phyloP scores from a whole-genome alignment of 805 yeast genomes.

The Tanozyma kutaoensis region DNA sequence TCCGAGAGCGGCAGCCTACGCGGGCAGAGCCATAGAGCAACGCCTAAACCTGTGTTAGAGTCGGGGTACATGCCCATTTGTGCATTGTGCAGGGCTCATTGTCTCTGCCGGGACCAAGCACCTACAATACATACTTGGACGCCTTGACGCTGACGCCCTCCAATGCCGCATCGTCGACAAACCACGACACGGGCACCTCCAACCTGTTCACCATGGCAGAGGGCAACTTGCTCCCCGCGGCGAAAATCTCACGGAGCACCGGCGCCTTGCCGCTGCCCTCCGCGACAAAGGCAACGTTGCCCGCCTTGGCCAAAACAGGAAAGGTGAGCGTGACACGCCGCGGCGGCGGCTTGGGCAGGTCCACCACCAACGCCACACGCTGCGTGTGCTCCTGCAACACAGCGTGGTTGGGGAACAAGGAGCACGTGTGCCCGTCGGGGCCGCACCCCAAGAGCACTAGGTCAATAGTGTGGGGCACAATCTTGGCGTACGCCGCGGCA shows the following conservation, averaged over 20 bases:
- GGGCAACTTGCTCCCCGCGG: conserved; percentile 41
- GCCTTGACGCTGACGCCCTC: conserved; percentile 34
- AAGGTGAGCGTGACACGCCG: conserved; percentile 83
- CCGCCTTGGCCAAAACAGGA: conserved; percentile 49
- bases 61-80: too few relatives aligned
- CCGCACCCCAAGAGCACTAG: conserved; percentile 79
- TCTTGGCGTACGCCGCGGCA: conserved; percentile 49
- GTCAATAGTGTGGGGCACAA: conserved; percentile 47
- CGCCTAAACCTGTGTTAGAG: conserved; percentile 17
- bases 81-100: too few relatives aligned
- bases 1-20: conserved; percentile 39
- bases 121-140: too few relatives aligned
- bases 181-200: conserved; percentile 46
- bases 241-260: conserved; percentile 59
- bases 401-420: conserved; percentile 76
- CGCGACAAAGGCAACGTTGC: conserved; percentile 65
- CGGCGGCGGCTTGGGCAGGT: conserved; percentile 91
- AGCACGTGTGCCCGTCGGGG: conserved; percentile 94
- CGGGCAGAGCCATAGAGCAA: conserved; percentile 73
- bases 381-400: conserved; percentile 41
- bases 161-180: conserved; percentile 70
- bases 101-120: too few relatives aligned
- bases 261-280: conserved; percentile 79
- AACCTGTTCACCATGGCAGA: conserved; percentile 56
- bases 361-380: conserved; percentile 51